phyloP scores from a whole-genome alignment of 192 early-diverging fungal genomes.

The Lobosporangium transversale region DNA sequence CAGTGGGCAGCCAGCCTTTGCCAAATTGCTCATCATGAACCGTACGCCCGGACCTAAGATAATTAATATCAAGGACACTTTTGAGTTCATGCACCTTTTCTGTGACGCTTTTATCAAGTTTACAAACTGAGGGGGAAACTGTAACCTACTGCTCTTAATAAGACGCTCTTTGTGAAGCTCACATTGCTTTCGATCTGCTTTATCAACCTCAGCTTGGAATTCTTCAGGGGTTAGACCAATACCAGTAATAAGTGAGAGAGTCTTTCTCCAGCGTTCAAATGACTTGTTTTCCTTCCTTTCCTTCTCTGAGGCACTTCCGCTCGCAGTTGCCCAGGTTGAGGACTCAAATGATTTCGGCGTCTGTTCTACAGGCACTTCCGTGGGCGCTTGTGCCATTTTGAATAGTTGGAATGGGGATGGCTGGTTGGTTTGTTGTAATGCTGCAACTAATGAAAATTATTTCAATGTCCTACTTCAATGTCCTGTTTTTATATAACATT shows the following conservation, averaged over 20 bases:
- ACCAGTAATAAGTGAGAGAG: constrained; percentile 67
- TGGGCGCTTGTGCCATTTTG: constrained; percentile 5
- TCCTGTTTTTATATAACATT: too few species aligned
- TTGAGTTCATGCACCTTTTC: too few species aligned
- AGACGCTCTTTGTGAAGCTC: constrained; percentile 83
- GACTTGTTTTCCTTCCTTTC: constrained; percentile 62
- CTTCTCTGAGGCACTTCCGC: not conserved
- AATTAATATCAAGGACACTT: too few species aligned
- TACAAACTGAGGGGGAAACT: too few species aligned
- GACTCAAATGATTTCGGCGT: too few species aligned
- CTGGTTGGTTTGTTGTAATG: too few species aligned
- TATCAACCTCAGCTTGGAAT: constrained; percentile 57
- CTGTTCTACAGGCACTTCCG: too few species aligned
- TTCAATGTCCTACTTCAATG: too few species aligned
- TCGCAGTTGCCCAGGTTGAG: too few species aligned
- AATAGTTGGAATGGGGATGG: too few species aligned
- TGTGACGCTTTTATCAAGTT: too few species aligned
- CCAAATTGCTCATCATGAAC: constrained; percentile 87
- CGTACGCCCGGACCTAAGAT: constrained; percentile 78
- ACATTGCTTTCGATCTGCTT: constrained; percentile 70
- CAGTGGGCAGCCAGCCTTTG: constrained; percentile 72
- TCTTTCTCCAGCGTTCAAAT: constrained; percentile 72
- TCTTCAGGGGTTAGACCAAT: constrained; percentile 66
- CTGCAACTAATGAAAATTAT: too few species aligned
- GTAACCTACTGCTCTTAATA: constrained; percentile 67